These are phyloP conservation scores for Marasmius tenuissimus DNA, from an alignment of 1,284 basidiomycete genomes.

Conservation along the genomic window DNA sequence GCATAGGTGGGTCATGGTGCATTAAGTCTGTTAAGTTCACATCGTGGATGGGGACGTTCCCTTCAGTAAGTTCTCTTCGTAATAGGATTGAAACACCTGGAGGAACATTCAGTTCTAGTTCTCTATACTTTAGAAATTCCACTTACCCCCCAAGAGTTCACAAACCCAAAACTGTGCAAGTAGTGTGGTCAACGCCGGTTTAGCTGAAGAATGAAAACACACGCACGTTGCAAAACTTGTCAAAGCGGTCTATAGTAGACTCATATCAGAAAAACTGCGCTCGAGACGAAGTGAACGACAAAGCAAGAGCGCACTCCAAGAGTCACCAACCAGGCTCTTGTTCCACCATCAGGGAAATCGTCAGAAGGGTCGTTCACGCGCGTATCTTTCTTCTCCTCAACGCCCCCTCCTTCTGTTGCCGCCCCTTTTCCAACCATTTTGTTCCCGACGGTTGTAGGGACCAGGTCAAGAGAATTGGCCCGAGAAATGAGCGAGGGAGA, in stretches of 20 bases:
- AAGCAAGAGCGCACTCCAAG: constrained; percentile 37
- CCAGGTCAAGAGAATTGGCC: not conserved
- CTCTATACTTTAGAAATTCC: not conserved
- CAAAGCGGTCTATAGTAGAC: constrained; percentile 4
- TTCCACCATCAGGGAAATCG: constrained; percentile 50
- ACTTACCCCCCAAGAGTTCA: constrained; percentile 17
- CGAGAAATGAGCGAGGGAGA: not conserved
- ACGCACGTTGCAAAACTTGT: constrained; percentile 11
- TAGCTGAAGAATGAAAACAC: not conserved
- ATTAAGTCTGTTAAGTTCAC: constrained; percentile 26
- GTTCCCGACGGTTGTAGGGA: too few relatives aligned
- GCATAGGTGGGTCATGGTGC: not conserved
- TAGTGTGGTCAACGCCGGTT: not conserved
- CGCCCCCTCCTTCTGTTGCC: too few relatives aligned
- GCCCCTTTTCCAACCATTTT: not conserved
- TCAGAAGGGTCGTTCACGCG: not conserved
- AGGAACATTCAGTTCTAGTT: not conserved
- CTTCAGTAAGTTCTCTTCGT: constrained; percentile 26
- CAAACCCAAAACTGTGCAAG: constrained; percentile 12
- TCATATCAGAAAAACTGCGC: not conserved
- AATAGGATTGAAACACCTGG: constrained; percentile 33
- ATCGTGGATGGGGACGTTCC: constrained; percentile 36
- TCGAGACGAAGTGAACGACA: not conserved
- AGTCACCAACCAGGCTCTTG: constrained; percentile 52
- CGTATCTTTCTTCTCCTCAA: not conserved